Conservation (phyloP, 1,284 basidiomycete genomes). For the Pascua guehoae region DNA sequence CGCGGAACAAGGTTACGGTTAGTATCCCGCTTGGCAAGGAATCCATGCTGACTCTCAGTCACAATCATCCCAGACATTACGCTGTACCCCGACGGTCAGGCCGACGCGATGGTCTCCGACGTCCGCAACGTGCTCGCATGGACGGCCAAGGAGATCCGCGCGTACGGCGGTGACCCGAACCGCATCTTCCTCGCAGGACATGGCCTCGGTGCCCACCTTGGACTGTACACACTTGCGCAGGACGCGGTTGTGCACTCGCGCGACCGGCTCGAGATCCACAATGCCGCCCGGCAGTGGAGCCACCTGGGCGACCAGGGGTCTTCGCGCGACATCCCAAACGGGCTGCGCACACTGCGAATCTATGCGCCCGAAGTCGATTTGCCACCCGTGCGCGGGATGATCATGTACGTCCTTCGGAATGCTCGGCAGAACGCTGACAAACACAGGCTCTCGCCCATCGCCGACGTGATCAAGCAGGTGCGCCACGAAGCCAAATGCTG, state of each 20-base stretch:
- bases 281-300: conserved; percentile 14
- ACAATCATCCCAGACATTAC: conserved; percentile 26
- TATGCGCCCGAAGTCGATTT: conserved; percentile 44
- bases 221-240: conserved; percentile 40
- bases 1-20: conserved; percentile 26
- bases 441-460: conserved; percentile 39
- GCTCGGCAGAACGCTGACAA: not conserved
- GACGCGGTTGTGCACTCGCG: conserved; percentile 28
- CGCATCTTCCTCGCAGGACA: conserved; percentile 46
- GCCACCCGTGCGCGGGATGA: conserved; percentile 42
- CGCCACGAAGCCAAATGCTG: conserved; percentile 40
- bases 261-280: conserved; percentile 21
- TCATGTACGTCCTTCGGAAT: conserved; percentile 24
- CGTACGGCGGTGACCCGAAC: conserved; percentile 39
- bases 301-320: conserved; percentile 3
- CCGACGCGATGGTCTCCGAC: conserved; percentile 22
- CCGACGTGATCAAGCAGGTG: conserved; percentile 49
- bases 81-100: conserved; percentile 21
- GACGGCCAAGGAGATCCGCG: conserved; percentile 16
- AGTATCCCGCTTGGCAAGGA: not conserved
- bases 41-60: conserved; percentile 9
- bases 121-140: conserved; percentile 21
- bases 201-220: conserved; percentile 45
- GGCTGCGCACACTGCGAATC: conserved; percentile 31
- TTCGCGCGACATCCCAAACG: conserved; percentile 19